A percentile compares a stretch with the other conserved stretches of the same genome.
These are phyloP conservation scores for Phalaenopsis aphrodite DNA, from an alignment of 106 monocot genomes.

Conservation along the genomic window DNA sequence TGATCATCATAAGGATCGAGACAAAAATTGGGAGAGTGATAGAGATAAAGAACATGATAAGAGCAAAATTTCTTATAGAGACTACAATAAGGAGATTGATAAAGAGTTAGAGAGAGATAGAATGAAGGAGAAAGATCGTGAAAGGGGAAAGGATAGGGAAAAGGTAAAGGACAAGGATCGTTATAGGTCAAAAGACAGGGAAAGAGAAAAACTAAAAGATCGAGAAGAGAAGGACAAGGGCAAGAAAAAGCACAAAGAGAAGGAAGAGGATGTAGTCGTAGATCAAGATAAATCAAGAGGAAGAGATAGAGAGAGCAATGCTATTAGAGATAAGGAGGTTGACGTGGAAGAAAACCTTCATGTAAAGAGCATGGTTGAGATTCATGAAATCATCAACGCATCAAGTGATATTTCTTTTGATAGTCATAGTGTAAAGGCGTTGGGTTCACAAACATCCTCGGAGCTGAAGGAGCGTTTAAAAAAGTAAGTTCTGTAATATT, in stretches of 20 bases:
- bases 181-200: constrained; percentile 17
- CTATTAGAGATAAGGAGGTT: constrained; percentile 5
- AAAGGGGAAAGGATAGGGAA: constrained; percentile 14
- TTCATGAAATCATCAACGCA: constrained; percentile 10
- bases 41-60: constrained; percentile 26
- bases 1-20: constrained; percentile 2
- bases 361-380: constrained; percentile 4
- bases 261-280: constrained; percentile 11
- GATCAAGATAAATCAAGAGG: constrained; percentile 17
- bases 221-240: constrained; percentile 25
- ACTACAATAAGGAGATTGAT: constrained; percentile 28
- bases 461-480: constrained; percentile 31
- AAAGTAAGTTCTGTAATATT: constrained; percentile 19
- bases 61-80: constrained; percentile 21
- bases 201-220: constrained; percentile 22
- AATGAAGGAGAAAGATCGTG: constrained; percentile 22
- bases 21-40: constrained; percentile 9
- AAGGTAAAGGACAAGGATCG: constrained; percentile 18
- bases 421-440: constrained; percentile 11
- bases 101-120: constrained; percentile 30
- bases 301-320: constrained; percentile 16
- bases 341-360: constrained; percentile 2
- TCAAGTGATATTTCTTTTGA: constrained; percentile 6
- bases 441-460: constrained; percentile 5
- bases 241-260: constrained; percentile 11